Evolutionary conservation across 345 rosid species (phyloP).

Genomic region (Leavenworthia alabamica): DNA sequence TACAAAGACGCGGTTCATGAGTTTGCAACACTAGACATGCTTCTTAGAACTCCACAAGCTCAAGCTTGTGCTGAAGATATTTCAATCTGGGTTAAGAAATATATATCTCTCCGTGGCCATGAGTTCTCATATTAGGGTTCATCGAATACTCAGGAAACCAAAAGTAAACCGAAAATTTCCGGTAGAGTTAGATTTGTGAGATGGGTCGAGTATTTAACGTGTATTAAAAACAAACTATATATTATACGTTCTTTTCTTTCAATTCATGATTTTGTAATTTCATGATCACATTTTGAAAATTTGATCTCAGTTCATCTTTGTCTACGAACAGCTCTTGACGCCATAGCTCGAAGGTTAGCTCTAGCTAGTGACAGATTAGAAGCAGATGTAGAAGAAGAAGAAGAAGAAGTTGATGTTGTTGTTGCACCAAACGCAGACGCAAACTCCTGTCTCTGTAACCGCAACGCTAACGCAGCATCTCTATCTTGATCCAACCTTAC

Average conservation of each 20-base stretch:
- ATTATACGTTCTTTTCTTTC: neutral
- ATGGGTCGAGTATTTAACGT: constrained; percentile 25
- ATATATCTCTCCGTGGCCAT: constrained; percentile 74
- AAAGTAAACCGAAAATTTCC: neutral
- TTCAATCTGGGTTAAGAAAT: constrained; percentile 87
- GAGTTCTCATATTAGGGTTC: constrained; percentile 70
- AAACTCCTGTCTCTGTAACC: constrained; percentile 83
- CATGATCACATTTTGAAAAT: too few species aligned
- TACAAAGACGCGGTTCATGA: constrained; percentile 94
- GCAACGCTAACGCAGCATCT: constrained; percentile 70
- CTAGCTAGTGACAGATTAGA: constrained; percentile 46
- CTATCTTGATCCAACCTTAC: constrained; percentile 48
- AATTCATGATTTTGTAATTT: neutral
- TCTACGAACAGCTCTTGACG: constrained; percentile 64
- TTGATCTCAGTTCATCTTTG: constrained; percentile 38
- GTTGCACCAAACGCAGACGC: constrained; percentile 52
- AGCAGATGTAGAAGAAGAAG: neutral
- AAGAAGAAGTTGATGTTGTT: constrained; percentile 30
- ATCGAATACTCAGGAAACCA: neutral
- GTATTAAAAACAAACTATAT: constrained; percentile 20
- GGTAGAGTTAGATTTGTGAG: constrained; percentile 21
- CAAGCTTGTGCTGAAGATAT: constrained; percentile 90
- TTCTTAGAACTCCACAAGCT: constrained; percentile 81
- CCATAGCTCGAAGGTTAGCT: constrained; percentile 87
- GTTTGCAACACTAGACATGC: constrained; percentile 92